Conservation (phyloP, 2,329 filamentous ascomycete genomes). For the Chalaropsis ovoidea region DNA sequence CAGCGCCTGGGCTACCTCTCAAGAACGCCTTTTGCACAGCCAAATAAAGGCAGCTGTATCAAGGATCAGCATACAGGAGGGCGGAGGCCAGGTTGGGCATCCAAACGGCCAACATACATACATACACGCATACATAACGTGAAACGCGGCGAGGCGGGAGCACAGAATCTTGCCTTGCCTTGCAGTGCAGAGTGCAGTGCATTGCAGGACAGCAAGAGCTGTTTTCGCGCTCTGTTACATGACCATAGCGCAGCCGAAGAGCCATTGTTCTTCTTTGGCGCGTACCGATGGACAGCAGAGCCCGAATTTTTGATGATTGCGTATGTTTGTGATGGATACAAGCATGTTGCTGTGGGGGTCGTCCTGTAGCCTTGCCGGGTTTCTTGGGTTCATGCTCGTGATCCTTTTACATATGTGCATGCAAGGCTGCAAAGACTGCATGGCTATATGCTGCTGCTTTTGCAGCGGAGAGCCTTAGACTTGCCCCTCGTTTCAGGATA, state of each 20-base stretch:
- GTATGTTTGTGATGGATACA: no score
- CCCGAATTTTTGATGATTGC: no score
- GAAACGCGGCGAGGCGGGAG: background rate
- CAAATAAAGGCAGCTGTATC: background rate
- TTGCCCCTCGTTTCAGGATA: no score
- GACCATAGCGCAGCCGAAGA: background rate
- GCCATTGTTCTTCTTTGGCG: background rate
- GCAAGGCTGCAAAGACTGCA: no score
- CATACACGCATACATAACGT: background rate
- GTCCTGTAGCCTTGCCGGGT: no score
- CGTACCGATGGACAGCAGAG: no score
- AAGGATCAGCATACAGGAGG: background rate
- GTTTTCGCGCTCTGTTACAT: no score
- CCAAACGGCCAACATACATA: background rate
- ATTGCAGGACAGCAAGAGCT: background rate
- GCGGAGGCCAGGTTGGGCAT: background rate
- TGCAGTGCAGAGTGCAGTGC: background rate
- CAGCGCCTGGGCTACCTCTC: background rate
- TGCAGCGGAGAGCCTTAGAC: no score
- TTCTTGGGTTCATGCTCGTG: no score
- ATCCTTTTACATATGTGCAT: no score
- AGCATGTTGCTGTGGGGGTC: no score
- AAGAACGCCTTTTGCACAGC: background rate
- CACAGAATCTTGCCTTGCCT: conserved; percentile 2
- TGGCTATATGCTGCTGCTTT: no score